Evolutionary conservation across 1,139 yeast species (phyloP), one percentile per base, ranked within the genome.

Genomic region (Tardiomyces blankii): DNA sequence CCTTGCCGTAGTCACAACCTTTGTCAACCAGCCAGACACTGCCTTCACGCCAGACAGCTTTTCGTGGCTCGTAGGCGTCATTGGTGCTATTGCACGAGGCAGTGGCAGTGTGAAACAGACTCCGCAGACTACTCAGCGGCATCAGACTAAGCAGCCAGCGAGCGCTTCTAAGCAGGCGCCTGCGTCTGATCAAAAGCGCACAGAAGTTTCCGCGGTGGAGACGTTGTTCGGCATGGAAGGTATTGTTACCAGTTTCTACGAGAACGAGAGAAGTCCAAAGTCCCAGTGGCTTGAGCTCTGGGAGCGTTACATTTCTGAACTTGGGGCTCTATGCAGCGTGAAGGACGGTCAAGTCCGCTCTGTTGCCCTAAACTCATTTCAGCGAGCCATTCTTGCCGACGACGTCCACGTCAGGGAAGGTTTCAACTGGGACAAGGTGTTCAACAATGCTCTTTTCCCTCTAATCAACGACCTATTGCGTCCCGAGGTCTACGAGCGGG

Each of bases 261-360:
- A 35, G 28, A 45, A 19, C 19, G 18, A 16, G 16, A 21, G 14
- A 40, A 12, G n/a, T 28, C 32, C 27, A n/a, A 28, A 23, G 12
- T n/a, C 40, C 14, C 19, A 45, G 33, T 51, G 56, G 53, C 40
- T 48, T 27, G 45, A 40, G 8, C 44, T 51, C n/a, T 59, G 62
- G 62, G 46, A 46, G 30, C 51, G 51, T 8, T 58, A 52, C 43
- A 51, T 54, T 7, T 46, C 35, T 5, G 16, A 14, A 5, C 35
- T 30, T 14, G 35, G 35, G 9, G n/a, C 35, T 9, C 96, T 88
- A 63, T 85, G 96, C 60, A 75, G 84, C 61, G 88, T 87, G 56
- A 95, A 95, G 9, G 85, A 95, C 60, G 72, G 86, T 35, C 88
- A 83, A 58, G 70, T 88, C 12, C 70, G 96, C 42, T 65, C 74